Conservation (phyloP, 768 basidiomycete species). For the Lactarius hengduanensis region DNA sequence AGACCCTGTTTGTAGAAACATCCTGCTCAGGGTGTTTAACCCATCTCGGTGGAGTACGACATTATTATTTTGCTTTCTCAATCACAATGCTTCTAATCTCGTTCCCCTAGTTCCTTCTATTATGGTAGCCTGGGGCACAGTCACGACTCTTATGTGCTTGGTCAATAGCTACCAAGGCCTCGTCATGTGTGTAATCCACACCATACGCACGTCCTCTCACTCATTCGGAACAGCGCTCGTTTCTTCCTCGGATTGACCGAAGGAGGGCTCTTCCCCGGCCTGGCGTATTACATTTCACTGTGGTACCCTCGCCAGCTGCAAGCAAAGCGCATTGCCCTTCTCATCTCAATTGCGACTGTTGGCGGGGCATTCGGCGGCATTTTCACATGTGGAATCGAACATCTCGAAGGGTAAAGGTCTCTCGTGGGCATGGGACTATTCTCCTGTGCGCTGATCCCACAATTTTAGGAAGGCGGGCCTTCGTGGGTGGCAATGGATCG, state of each 20-base stretch:
- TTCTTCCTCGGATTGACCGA: conserved; percentile 49
- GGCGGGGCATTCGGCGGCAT: conserved; percentile 52
- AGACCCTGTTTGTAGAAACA: conserved; percentile 35
- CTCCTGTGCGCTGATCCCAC: background rate
- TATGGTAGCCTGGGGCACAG: conserved; percentile 42
- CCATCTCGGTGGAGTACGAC: conserved; percentile 40
- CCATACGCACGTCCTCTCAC: background rate
- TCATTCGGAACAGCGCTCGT: conserved; percentile 35
- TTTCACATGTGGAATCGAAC: conserved; percentile 46
- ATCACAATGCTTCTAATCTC: background rate
- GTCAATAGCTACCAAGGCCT: conserved; percentile 37
- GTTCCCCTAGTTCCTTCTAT: conserved; percentile 39
- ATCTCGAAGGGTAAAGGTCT: conserved; percentile 43
- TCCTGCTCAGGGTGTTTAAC: conserved; percentile 38
- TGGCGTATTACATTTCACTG: conserved; percentile 49
- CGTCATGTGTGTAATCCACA: conserved; percentile 34
- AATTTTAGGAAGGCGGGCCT: conserved; percentile 33
- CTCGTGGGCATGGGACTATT: background rate
- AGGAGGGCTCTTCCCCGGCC: conserved; percentile 42
- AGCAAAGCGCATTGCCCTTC: conserved; percentile 56
- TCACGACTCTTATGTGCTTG: conserved; percentile 42
- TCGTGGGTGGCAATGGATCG: conserved; percentile 51
- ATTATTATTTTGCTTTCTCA: conserved; percentile 2
- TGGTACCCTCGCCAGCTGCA: conserved; percentile 64
- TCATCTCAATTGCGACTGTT: conserved; percentile 61